Base-by-base conservation (phyloP, 768 basidiomycete species). In the Phylloporus sp. region DNA sequence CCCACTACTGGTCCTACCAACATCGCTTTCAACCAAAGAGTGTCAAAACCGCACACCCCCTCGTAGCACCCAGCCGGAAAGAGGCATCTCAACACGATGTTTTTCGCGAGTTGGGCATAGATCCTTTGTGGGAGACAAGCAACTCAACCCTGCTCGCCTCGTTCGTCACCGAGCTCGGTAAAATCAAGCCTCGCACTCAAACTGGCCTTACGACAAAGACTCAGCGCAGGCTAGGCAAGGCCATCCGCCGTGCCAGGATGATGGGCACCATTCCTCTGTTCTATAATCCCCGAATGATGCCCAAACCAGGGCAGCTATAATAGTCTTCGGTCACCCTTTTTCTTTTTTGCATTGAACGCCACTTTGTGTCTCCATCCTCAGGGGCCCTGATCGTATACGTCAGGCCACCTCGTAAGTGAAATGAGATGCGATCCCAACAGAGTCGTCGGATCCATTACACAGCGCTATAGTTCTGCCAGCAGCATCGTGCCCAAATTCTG, bases 401-500 rank as follows among this genome's bases (percentile, higher is more conserved):
- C 42, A 29, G 27, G 4, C 27, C 42, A 5, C n/a, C 24, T 27
- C 26, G 24, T n/a, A 41, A 42, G 41, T 27, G 41, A 42, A 26
- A 27, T 26, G 24, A 27, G 41, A 42, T 18, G 41, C n/a, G n/a
- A n/a, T n/a, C n/a, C n/a, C n/a, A n/a, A n/a, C n/a, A n/a, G n/a
- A n/a, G n/a, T 29, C 28, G 28, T 29, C 28, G 28, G 28, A 11
- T 11, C 12, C 28, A 29, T 29, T 22, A 56, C 28, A 35, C 23
- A 15, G 29, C 18, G 54, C 72, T 80, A 94, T 61, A 97, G 75
- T 74, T 97, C 94, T 50, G 92, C 91, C 56, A 97, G 77, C 55
- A 97, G 77, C 85, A 95, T 95, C 59, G 93, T 95, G 35, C 91
- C 95, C 56, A 97, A 71, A 65, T 89, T 95, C 73, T 97, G 95